Evolutionary conservation across 345 rosid species (phyloP), one percentile per base, ranked within the genome.

Genomic region (Dipteronia sinensis): DNA sequence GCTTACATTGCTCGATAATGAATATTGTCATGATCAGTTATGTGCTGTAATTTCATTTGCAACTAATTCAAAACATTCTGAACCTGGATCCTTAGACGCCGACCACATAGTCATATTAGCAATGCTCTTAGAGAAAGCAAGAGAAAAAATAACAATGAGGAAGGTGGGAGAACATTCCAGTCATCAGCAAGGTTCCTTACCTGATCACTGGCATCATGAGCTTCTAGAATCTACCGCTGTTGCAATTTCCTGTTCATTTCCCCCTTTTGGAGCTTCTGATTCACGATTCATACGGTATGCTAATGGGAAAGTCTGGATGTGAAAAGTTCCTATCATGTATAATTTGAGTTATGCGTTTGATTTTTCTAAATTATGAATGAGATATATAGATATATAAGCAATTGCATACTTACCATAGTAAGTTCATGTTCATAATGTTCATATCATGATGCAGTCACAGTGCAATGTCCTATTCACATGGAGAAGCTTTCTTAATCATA

Each of bases 11-110:
- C 88, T 93, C 63, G 87, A 94, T 77, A 95, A 94, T 82, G 97
- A 92, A 83, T 88, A 79, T 81, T 91, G 92, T 80, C 78, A 83
- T 71, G 90, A 88, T 80, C 99, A 92, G 85, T 93, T 97, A 94
- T 61, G 74, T 83, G 81, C 89, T 79, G 75, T 91, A 76, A 72
- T 94, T 75, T 86, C 94, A 13, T 88, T 82, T 84, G 91, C 84
- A 49, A 81, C 80, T 73, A 82, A 87, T 78, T 78, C 81, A 71
- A 81, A 70, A 81, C 70, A 74, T 73, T 83, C 82, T 82, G 84
- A 76, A 66, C 74, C 46, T 68, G 83, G 80, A 77, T 74, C 75
- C 72, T 67, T 23, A 46, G 83, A 88, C 65, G 76, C 86, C 63
- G 74, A 84, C 76, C 65, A 72, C 69, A 75, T 88, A 75, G 80